Evolutionary conservation across 108 stramenopile species (phyloP).

Genomic region (Conticribra guillardii): DNA sequence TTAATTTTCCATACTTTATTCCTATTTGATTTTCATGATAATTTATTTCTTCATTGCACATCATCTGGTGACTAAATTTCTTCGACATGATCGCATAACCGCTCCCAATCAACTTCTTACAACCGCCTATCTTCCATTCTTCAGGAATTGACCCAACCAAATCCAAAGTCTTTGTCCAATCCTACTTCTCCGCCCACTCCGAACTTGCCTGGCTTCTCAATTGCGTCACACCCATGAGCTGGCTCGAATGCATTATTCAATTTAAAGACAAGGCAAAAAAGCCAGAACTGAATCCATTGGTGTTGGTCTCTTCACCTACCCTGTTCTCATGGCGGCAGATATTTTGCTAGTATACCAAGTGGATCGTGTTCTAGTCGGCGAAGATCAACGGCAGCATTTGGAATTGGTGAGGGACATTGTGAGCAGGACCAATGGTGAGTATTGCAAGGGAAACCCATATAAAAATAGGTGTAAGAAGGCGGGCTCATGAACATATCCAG

Average conservation of each 20-base stretch:
- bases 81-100: no score
- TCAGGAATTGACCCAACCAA: slow-evolving; percentile 91
- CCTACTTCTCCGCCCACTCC: slow-evolving; percentile 95
- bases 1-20: slow-evolving; percentile 6
- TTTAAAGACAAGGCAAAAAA: slow-evolving; percentile 98
- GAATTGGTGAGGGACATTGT: slow-evolving; percentile 98
- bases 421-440: slow-evolving; percentile 93
- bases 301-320: slow-evolving; percentile 96
- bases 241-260: slow-evolving; percentile 99
- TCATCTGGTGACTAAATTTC: no score
- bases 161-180: slow-evolving; percentile 93
- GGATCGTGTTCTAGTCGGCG: slow-evolving; percentile 97
- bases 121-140: no score
- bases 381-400: slow-evolving; percentile 99
- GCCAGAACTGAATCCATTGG: slow-evolving; percentile 84
- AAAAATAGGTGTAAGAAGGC: slow-evolving; percentile 88
- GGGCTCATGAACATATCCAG: slow-evolving; percentile 77
- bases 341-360: slow-evolving; percentile 98
- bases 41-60: not conserved
- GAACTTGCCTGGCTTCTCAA: slow-evolving; percentile 98
- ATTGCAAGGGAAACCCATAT: slow-evolving; percentile 86
- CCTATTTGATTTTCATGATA: slow-evolving; percentile 12
- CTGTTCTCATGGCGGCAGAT: slow-evolving; percentile 99
- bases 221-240: slow-evolving; percentile 96
- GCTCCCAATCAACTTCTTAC: not conserved